Evolutionary conservation across 495 filamentous ascomycete genomes (phyloP).

Genomic region (Pyronema domesticum): DNA sequence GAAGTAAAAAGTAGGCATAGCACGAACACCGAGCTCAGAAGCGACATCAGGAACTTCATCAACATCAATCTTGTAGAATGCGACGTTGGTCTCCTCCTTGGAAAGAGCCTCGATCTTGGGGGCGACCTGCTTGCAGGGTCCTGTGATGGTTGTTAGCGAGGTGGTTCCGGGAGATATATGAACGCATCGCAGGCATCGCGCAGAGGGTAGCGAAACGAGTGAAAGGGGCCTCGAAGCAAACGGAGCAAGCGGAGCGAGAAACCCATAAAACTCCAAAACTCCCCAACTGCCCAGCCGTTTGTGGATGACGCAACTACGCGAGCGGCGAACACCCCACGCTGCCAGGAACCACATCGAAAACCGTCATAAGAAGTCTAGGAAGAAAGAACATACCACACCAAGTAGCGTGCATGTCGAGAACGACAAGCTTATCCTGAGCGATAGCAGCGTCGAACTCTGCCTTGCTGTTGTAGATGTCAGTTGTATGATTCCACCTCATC

Average conservation of each 20-base stretch:
- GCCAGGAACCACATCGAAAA: no score
- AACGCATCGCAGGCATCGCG: not conserved
- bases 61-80: conserved; percentile 88
- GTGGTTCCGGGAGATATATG: not conserved
- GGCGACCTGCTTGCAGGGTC: conserved; percentile 75
- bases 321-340: no score
- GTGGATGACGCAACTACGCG: no score
- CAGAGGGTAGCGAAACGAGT: no score
- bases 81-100: conserved; percentile 35
- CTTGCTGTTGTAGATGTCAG: not conserved
- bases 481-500: no score
- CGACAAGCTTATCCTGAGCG: conserved; percentile 37
- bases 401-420: conserved; percentile 72
- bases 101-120: conserved; percentile 51
- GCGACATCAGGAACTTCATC: conserved; percentile 63
- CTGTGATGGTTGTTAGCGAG: not conserved
- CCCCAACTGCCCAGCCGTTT: no score
- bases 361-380: no score
- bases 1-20: conserved; percentile 87
- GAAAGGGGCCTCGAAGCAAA: no score
- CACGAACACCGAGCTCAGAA: conserved; percentile 63
- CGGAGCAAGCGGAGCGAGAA: no score
- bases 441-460: no score
- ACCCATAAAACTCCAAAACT: no score
- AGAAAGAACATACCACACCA: conserved; percentile 47